A percentile compares a stretch with the other conserved stretches of the same genome.
phyloP scores from a whole-genome alignment of 73 alveolate genomes.

The Tetrahymena malaccensis region DNA sequence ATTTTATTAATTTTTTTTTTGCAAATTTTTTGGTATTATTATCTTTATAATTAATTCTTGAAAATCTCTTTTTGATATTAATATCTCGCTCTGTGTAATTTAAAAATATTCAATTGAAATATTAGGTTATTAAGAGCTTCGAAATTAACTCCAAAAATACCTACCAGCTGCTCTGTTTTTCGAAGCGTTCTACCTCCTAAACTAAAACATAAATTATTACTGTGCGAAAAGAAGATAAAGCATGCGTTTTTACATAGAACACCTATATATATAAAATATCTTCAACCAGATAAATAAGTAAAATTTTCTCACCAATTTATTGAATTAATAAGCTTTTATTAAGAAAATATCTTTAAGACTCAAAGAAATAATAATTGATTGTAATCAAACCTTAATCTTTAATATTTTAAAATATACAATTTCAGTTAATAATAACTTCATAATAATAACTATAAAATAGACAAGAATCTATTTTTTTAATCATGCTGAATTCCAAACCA shows the following conservation, averaged over 20 bases:
- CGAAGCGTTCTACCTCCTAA: background rate
- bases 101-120: no score
- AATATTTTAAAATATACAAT: no score
- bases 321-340: no score
- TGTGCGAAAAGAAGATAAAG: no score
- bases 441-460: background rate
- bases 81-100: background rate
- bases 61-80: background rate
- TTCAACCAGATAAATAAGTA: no score
- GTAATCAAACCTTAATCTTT: background rate
- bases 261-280: no score
- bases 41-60: background rate
- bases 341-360: no score
- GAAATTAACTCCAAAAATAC: background rate
- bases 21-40: no score
- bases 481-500: background rate
- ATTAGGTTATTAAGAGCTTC: background rate
- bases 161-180: background rate
- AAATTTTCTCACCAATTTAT: no score
- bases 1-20: no score
- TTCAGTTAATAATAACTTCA: background rate
- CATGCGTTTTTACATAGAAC: no score
- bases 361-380: background rate
- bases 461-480: background rate
- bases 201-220: no score